Percentiles rank a stretch among this genome's conserved stretches.
Evolutionary conservation across 257 asterid species (phyloP).

Genomic region (Przewalskia tangutica): DNA sequence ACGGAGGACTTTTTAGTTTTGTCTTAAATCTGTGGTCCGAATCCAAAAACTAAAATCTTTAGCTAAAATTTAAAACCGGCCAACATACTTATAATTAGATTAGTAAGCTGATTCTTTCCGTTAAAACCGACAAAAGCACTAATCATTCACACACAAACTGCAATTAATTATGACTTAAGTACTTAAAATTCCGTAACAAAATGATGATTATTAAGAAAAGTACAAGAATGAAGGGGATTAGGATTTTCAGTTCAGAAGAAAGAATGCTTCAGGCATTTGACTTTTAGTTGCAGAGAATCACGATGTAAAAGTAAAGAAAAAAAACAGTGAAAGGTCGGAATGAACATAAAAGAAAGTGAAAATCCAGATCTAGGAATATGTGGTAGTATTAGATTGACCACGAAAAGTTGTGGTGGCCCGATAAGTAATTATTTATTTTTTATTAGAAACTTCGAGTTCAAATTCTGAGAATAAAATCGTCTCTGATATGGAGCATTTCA

Average conservation of each 20-base stretch:
- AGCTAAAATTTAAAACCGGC: neutral
- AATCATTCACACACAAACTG: neutral
- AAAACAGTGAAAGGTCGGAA: neutral
- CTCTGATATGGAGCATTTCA: too few species aligned
- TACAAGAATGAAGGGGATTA: neutral
- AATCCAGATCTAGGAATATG: neutral
- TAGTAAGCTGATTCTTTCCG: neutral
- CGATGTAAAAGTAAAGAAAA: neutral
- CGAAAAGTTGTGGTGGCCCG: neutral
- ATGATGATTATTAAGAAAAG: neutral
- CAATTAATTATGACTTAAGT: neutral
- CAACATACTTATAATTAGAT: neutral
- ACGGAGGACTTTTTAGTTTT: neutral
- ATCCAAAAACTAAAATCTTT: neutral
- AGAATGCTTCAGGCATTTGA: neutral
- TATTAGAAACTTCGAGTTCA: too few species aligned
- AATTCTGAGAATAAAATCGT: too few species aligned
- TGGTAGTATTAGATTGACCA: neutral
- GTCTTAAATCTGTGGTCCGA: neutral
- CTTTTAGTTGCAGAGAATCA: neutral
- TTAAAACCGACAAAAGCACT: neutral
- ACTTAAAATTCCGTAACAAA: neutral
- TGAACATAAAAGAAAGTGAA: constrained; percentile 2
- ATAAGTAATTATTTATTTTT: too few species aligned
- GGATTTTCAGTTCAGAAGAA: neutral